These are phyloP conservation scores for Ceratocystis colombiana DNA, from an alignment of 2,329 filamentous ascomycete genomes.

Conservation along the genomic window DNA sequence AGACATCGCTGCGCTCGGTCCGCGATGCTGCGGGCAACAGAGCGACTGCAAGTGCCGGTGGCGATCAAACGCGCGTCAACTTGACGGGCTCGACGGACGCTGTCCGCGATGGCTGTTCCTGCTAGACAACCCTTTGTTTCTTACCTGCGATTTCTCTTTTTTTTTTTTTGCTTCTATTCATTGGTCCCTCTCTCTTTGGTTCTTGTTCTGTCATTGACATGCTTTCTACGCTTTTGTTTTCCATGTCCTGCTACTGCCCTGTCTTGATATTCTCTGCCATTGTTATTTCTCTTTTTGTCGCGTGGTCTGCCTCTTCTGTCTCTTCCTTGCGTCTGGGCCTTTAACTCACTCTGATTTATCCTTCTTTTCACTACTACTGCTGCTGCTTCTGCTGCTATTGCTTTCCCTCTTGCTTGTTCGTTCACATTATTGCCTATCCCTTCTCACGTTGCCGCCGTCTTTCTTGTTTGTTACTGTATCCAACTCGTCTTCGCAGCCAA, in stretches of 20 bases:
- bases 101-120: constrained; percentile 88
- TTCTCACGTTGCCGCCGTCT: too few species aligned
- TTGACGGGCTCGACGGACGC: constrained; percentile 60
- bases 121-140: constrained; percentile 39
- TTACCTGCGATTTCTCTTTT: background rate
- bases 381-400: background rate
- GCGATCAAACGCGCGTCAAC: constrained; percentile 69
- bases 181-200: background rate
- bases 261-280: background rate
- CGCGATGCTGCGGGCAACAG: constrained; percentile 53
- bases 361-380: background rate
- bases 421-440: too few species aligned
- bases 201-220: constrained; percentile 3
- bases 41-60: constrained; percentile 47
- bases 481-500: too few species aligned
- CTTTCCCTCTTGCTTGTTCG: background rate
- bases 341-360: too few species aligned
- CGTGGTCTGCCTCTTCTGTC: background rate
- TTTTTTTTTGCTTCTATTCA: background rate
- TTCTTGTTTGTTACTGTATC: too few species aligned
- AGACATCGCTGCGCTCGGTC: constrained; percentile 86
- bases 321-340: background rate
- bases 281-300: constrained; percentile 10
- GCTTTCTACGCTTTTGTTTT: background rate
- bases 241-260: background rate